Evolutionary conservation across 169 alveolate genomes (phyloP).

Genomic region (Eimeria maxima): DNA sequence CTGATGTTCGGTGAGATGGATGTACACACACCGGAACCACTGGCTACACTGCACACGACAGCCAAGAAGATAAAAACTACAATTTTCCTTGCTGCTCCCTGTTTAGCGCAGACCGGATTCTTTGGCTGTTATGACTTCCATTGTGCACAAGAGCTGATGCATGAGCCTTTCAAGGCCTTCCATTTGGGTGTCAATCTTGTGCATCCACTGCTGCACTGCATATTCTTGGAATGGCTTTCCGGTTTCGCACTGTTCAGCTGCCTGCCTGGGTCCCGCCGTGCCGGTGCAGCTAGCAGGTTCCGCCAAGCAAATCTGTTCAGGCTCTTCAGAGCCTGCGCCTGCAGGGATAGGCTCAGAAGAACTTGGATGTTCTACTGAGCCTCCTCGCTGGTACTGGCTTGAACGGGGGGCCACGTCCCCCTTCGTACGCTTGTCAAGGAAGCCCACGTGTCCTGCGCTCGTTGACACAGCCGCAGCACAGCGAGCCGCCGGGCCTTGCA

Average conservation of each 20-base stretch:
- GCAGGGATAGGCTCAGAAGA: background rate
- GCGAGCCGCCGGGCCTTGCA: background rate
- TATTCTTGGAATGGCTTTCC: background rate
- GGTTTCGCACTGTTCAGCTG: background rate
- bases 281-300: background rate
- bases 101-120: constrained; percentile 4
- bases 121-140: background rate
- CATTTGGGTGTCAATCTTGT: background rate
- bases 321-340: background rate
- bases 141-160: background rate
- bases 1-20: background rate
- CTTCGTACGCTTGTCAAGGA: background rate
- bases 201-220: constrained; percentile 29
- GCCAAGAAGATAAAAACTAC: background rate
- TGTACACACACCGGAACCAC: background rate
- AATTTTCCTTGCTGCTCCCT: background rate
- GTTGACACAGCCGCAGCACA: background rate
- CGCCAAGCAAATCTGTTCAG: background rate
- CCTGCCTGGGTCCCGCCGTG: background rate
- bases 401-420: background rate
- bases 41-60: background rate
- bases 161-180: constrained; percentile 18
- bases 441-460: background rate
- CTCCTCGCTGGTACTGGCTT: background rate
- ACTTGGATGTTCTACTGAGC: background rate